Evolutionary conservation across 805 yeast genomes (phyloP).

Genomic region (Blastobotrys chiropterorum): DNA sequence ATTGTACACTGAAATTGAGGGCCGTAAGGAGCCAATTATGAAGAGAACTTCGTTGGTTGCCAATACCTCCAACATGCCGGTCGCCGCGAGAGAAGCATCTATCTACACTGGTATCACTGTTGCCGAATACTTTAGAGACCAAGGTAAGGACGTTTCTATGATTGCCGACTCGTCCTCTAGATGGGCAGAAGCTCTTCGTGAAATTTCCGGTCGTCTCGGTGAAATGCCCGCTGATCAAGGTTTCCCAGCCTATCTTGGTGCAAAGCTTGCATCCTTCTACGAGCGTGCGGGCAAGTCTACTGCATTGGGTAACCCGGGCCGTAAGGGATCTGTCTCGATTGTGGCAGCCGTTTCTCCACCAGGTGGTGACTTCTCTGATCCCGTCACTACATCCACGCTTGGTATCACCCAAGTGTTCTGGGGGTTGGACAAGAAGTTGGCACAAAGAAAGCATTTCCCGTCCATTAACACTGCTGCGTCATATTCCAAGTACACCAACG

Average conservation of each 20-base stretch:
- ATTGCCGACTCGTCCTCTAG: conserved; percentile 99
- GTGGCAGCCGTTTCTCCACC: conserved; percentile 99
- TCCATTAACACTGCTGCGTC: conserved; percentile 94
- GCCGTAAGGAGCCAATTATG: conserved; percentile 97
- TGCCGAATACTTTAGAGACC: conserved; percentile 99
- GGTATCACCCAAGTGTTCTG: conserved; percentile 99
- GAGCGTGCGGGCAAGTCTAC: conserved; percentile 98
- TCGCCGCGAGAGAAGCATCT: conserved; percentile 99
- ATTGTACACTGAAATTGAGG: conserved; percentile 81
- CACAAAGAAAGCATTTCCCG: conserved; percentile 99
- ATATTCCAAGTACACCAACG: conserved; percentile 91
- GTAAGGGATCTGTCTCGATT: conserved; percentile 97
- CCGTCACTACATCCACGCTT: conserved; percentile 95
- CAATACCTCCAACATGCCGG: conserved; percentile 99
- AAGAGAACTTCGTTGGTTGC: conserved; percentile 99
- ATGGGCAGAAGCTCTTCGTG: conserved; percentile 99
- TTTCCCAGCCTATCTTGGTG: conserved; percentile 99
- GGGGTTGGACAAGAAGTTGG: conserved; percentile 98
- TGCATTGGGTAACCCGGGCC: conserved; percentile 93
- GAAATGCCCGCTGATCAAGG: conserved; percentile 99
- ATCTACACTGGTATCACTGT: conserved; percentile 98
- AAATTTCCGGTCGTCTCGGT: conserved; percentile 99
- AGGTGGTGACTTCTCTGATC: conserved; percentile 99
- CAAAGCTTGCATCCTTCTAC: conserved; percentile 96
- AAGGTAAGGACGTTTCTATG: conserved; percentile 98